These are phyloP conservation scores for Penicillium sp. DNA, from an alignment of 2,329 filamentous ascomycete genomes.

Conservation along the genomic window DNA sequence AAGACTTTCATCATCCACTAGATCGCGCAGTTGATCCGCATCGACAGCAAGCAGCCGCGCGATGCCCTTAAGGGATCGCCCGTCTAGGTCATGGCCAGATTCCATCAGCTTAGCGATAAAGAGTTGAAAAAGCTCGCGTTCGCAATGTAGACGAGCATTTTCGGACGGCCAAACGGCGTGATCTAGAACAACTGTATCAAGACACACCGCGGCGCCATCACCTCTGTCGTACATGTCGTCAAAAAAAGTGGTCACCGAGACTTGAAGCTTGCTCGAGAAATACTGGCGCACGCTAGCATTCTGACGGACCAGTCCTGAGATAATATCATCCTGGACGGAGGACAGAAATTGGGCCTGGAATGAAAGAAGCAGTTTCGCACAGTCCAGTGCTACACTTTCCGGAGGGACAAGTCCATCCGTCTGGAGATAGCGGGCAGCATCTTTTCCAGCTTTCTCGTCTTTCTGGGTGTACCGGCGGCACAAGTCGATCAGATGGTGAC, in stretches of 20 bases:
- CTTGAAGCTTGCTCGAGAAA: conserved; percentile 49
- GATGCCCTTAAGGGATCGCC: conserved; percentile 64
- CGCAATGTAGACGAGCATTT: conserved; percentile 48
- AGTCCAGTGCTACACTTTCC: conserved; percentile 48
- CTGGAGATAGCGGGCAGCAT: conserved; percentile 49
- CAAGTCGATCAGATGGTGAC: conserved; percentile 50
- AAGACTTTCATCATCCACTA: conserved; percentile 71
- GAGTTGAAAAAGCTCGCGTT: conserved; percentile 60
- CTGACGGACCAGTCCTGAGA: conserved; percentile 52
- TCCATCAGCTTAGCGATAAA: conserved; percentile 90
- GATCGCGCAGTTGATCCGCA: conserved; percentile 52
- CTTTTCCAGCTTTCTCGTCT: conserved; percentile 50
- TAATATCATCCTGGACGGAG: conserved; percentile 51
- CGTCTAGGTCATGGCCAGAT: conserved; percentile 75
- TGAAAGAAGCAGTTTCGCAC: conserved; percentile 48
- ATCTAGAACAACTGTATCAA: conserved; percentile 53
- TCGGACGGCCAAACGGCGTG: conserved; percentile 52
- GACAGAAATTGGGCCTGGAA: conserved; percentile 43
- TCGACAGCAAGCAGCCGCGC: conserved; percentile 63
- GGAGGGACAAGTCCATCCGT: conserved; percentile 50
- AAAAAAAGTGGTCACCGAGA: conserved; percentile 53
- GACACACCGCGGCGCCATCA: conserved; percentile 52
- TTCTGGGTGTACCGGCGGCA: conserved; percentile 49
- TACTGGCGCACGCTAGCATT: conserved; percentile 48
- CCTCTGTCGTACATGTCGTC: conserved; percentile 55